These are phyloP conservation scores for Solanum hybrid DNA, from an alignment of 305 asterid genomes.

Conservation along the genomic window DNA sequence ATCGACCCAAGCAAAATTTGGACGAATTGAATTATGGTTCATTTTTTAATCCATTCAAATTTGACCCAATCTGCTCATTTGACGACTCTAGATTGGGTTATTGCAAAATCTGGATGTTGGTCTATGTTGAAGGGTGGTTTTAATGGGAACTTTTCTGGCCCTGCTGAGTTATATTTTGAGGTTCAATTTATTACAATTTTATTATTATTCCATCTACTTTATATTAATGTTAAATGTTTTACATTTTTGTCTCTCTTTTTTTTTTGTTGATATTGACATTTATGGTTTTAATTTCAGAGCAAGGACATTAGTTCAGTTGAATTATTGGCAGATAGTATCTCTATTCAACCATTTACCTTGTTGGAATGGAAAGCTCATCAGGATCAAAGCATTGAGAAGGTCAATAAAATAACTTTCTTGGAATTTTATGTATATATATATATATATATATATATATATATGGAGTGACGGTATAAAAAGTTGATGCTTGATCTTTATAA, in stretches of 20 bases:
- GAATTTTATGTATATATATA: not conserved
- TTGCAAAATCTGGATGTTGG: conserved; percentile 33
- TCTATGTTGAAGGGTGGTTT: conserved; percentile 45
- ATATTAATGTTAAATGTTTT: not conserved
- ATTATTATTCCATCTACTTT: not conserved
- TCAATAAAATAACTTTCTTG: not conserved
- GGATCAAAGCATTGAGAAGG: conserved; percentile 3
- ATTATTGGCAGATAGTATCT: conserved; percentile 10
- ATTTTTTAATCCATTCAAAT: not conserved
- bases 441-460: too few species aligned
- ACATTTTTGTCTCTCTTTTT: not conserved
- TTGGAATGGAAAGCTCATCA: conserved; percentile 6
- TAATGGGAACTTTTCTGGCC: conserved; percentile 24
- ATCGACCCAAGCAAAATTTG: not conserved
- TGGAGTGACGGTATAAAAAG: not conserved
- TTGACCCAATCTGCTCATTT: not conserved
- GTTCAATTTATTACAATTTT: not conserved
- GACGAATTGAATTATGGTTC: not conserved
- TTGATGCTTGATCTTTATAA: not conserved
- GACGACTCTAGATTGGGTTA: conserved; percentile 10
- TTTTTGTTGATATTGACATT: not conserved
- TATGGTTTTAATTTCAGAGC: not conserved
- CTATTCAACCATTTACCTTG: not conserved
- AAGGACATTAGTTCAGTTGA: not conserved
- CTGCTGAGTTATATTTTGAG: conserved; percentile 23